Evolutionary conservation across 305 asterid genomes (phyloP).

Genomic region (Fraxinus latifolia): DNA sequence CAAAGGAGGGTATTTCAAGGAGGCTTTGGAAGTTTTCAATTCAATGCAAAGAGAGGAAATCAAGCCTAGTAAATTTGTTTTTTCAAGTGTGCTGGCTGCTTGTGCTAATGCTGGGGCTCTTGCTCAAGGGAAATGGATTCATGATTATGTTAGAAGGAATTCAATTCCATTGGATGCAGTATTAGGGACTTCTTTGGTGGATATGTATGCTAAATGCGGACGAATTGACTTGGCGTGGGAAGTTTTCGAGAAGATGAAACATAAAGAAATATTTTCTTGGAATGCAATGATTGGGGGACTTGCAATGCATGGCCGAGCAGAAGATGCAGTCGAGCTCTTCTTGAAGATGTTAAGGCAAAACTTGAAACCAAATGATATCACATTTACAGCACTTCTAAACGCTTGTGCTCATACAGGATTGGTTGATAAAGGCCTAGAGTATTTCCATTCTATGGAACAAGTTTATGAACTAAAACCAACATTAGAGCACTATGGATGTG

Average conservation of each 20-base stretch:
- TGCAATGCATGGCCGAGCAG: slow-evolving; percentile 46
- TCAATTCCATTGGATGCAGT: slow-evolving; percentile 27
- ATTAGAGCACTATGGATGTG: slow-evolving; percentile 47
- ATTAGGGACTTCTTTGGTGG: slow-evolving; percentile 44
- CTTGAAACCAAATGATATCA: slow-evolving; percentile 31
- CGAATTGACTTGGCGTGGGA: slow-evolving; percentile 44
- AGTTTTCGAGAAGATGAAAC: slow-evolving; percentile 33
- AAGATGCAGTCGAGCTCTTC: slow-evolving; percentile 41
- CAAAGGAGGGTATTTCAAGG: slow-evolving; percentile 30
- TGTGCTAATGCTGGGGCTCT: slow-evolving; percentile 43
- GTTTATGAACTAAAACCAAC: slow-evolving; percentile 25
- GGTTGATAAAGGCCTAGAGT: slow-evolving; percentile 38
- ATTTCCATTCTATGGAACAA: slow-evolving; percentile 32
- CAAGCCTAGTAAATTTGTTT: slow-evolving; percentile 25
- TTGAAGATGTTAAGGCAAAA: slow-evolving; percentile 24
- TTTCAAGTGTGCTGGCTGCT: slow-evolving; percentile 37
- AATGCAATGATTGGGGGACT: slow-evolving; percentile 49
- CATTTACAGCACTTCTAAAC: slow-evolving; percentile 34
- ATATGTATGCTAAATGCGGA: slow-evolving; percentile 49
- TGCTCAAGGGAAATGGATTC: slow-evolving; percentile 49
- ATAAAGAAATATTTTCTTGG: slow-evolving; percentile 36
- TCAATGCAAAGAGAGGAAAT: slow-evolving; percentile 33
- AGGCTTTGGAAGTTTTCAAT: slow-evolving; percentile 39
- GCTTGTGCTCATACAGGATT: slow-evolving; percentile 56
- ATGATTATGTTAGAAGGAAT: slow-evolving; percentile 31